Evolutionary conservation across 352 stramenopile genomes (phyloP).

Genomic region (Pythium biforme): DNA sequence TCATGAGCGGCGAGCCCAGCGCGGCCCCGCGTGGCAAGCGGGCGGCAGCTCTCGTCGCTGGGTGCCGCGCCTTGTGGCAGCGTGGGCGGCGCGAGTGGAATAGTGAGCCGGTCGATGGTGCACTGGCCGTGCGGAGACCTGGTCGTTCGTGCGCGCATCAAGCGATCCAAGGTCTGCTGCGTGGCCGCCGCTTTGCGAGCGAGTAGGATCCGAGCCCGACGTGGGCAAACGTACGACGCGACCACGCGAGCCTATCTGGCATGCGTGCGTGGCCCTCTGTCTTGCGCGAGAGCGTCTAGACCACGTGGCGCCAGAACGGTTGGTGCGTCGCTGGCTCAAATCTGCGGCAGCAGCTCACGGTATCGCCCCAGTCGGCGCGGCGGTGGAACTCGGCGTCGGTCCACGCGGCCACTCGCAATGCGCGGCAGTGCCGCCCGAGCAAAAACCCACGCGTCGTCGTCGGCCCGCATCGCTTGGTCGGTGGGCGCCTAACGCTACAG

Average conservation of each 20-base stretch:
- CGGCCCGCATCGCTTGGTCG: not conserved
- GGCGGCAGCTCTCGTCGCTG: not conserved
- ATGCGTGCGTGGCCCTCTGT: not conserved
- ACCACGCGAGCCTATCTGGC: too few relatives aligned
- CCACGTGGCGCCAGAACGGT: not conserved
- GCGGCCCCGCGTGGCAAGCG: not conserved
- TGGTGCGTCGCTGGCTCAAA: constrained; percentile 3
- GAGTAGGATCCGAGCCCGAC: too few relatives aligned
- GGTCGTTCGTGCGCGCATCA: not conserved
- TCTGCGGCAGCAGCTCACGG: constrained; percentile 5
- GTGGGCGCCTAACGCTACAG: too few relatives aligned
- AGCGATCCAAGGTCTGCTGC: not conserved
- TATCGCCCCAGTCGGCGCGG: not conserved
- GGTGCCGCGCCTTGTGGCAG: not conserved
- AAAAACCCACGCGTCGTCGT: not conserved
- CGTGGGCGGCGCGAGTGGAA: not conserved
- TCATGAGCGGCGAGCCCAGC: not conserved
- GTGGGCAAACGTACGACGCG: too few relatives aligned
- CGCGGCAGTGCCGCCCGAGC: not conserved
- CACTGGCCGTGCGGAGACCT: not conserved
- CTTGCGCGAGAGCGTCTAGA: not conserved
- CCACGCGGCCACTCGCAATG: not conserved
- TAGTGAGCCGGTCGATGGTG: not conserved
- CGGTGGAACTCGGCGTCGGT: not conserved
- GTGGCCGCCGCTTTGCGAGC: not conserved